Base-by-base conservation (phyloP, 345 rosid genomes). In the Lenwebbia sp. region DNA sequence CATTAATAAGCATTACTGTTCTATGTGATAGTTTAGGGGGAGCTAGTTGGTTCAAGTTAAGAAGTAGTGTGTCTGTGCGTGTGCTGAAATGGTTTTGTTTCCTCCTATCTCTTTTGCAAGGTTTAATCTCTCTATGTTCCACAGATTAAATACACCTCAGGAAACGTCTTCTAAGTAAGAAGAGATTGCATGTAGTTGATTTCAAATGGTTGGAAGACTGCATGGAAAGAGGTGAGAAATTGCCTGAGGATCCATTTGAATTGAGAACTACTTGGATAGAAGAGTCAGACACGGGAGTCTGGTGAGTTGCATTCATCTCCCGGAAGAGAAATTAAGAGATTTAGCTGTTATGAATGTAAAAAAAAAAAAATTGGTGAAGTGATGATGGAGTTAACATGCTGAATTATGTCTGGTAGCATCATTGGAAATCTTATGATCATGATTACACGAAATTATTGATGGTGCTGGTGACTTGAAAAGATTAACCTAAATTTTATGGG, bases 141-240 rank as follows among this genome's bases (percentile, higher is more conserved):
- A 51, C 83, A 97, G 99, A 88, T 90, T 95, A 85, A 87, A 88
- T 13, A 85, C 58, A 84, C 86, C 70, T 54, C 96, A 92, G 88
- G 40, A 94, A 92, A 88, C 89, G 75, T 78, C 86, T 85, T 85
- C 83, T 95, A 30, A 53, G 86, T 75, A n/a, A n/a, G 88, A 94
- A 84, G 85, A 91, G 90, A 84, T 86, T 94, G 85, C 90, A 88
- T 87, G 94, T 96, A 86, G 92, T 97, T 86, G 87, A 89, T 85
- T 91, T 89, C 75, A 93, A 90, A 82, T 97, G 99, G 99, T 88
- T 97, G 89, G 98, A 94, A 56, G 92, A 94, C 81, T 94, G 95
- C 88, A 85, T 94, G 90, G 91, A 90, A 86, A 88, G 83, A 83
- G 93, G 91, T 87, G 85, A 92, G 81, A 93, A 92, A 88, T 82